Base-by-base conservation (phyloP, 257 asterid genomes). In the Capsicum rhomboideum region DNA sequence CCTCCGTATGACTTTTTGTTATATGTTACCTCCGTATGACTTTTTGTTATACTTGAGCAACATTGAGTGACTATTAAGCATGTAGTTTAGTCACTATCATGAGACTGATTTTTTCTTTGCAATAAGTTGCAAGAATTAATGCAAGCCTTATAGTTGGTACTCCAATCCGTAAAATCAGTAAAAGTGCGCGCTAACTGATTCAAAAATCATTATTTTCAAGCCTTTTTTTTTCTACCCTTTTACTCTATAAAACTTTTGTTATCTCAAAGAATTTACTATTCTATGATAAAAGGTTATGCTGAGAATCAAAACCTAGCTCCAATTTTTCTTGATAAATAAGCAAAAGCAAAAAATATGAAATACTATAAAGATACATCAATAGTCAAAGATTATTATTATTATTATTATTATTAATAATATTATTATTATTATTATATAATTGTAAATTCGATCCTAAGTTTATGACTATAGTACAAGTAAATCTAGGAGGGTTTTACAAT, bases 271-370 rank as follows among this genome's bases (percentile, higher is more conserved):
- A 75, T 75, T 46, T 75, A 75, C 34, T 49, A 46, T 46, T 21
- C 34, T 23, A 46, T 49, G 42, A 74, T 21, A 23, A 46, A 26
- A 7, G 42, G 7, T 49, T 75, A 75, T 26, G 81, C 42, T 26
- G 8, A 75, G 81, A 75, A 49, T 49, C 81, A 75, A 75, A 75
- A 50, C 28, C 44, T n/a, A n/a, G n/a, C n/a, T 49, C 26, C 81
- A 26, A 4, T 71, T 26, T 68, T 49, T 49, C 16, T 46, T 14
- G 81, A 49, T 75, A 14, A 75, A 26, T 26, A 75, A 28, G 81
- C 37, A 26, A 23, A 49, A 16, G 26, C 26, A 23, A 71, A 9
- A 18, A 20, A 69, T 69, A 71, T 20, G 54, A 42, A 37, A 40
- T 18, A 20, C 79, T 18, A 14, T 13, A 26, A n/a, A 49, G 44